Base-by-base conservation (phyloP, 1,284 basidiomycete species). In the Trichosporon faecale region DNA sequence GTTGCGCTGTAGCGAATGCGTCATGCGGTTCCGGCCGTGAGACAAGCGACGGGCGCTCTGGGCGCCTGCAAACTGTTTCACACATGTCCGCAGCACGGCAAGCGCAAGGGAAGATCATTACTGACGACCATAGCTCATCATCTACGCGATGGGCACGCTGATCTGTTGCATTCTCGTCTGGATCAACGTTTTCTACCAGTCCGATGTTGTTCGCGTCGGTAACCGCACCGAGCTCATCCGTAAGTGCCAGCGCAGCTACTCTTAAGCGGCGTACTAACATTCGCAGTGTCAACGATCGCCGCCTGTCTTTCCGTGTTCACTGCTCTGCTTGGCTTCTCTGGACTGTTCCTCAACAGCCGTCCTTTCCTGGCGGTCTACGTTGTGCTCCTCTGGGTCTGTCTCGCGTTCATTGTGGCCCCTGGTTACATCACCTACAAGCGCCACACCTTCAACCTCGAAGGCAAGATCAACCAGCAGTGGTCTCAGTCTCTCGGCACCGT, bases 391-490 rank as follows among this genome's bases (percentile, higher is more conserved):
- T 92, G 90, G 89, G 86, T 89, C 52, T 86, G 87, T 14, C 84
- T 91, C 79, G 86, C 84, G 55, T 85, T 90, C 75, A 84, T 91
- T 74, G 85, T 89, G 70, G 83, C 87, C 0, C 90, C 90, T 0
- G 90, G 90, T 1, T 91, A 91, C 82, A 79, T 90, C 67, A 88
- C 89, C 35, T 91, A 90, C 85, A 89, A 88, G 77, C 84, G 85
- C 18, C 85, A 85, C 66, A 85, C 86, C 1, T 90, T 91, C 85
- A 91, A 91, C 77, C 85, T 91, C 64, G 89, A 91, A 77, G 90
- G 89, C 64, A 91, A 91, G 80, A 82, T 91, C 77, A 91, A 91
- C 79, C 82, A 85, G 18, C 88, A 90, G 78, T 91, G 90, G 90
- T 88, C 87, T 46, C 84, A 87, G 40, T 76, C 81, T 25, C 84